Conservation (phyloP, 345 rosid genomes). For the Gossypioides kirkii region DNA sequence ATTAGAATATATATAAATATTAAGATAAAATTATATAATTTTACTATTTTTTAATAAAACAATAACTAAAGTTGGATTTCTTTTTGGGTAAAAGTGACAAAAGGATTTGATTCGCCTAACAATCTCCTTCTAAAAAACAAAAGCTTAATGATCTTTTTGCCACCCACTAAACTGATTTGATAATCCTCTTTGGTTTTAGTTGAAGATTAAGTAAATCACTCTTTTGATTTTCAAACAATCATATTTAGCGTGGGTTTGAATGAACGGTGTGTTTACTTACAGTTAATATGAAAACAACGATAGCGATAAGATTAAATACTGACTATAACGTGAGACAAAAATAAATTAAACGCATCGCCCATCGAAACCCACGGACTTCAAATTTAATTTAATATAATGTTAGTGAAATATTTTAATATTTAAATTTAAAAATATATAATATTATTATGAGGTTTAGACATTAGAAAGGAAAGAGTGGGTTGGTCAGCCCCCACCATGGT, state of each 20-base stretch:
- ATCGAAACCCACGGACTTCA: too few relatives aligned
- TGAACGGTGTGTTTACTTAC: too few relatives aligned
- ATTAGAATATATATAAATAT: too few relatives aligned
- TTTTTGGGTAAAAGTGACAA: not conserved
- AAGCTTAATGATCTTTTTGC: slow-evolving; percentile 24
- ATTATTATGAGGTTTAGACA: slow-evolving; percentile 17
- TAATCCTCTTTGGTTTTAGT: slow-evolving; percentile 19
- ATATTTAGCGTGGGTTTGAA: too few relatives aligned
- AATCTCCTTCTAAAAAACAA: slow-evolving; percentile 16
- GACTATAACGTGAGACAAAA: too few relatives aligned
- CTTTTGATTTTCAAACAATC: not conserved
- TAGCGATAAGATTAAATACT: too few relatives aligned
- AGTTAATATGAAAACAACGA: too few relatives aligned
- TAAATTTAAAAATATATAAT: not conserved
- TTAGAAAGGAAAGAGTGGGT: slow-evolving; percentile 22
- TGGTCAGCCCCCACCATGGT: slow-evolving; percentile 41
- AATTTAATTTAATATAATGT: too few relatives aligned
- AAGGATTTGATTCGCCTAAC: slow-evolving; percentile 11
- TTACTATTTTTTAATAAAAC: too few relatives aligned
- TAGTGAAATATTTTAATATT: too few relatives aligned
- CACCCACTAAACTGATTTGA: slow-evolving; percentile 31
- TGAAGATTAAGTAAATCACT: slow-evolving; percentile 15
- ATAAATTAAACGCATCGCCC: too few relatives aligned
- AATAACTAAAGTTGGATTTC: not conserved
- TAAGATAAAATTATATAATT: too few relatives aligned